Evolutionary conservation across 768 basidiomycete genomes (phyloP), one percentile per base, ranked within the genome.

Genomic region (Tulasnella sp.): DNA sequence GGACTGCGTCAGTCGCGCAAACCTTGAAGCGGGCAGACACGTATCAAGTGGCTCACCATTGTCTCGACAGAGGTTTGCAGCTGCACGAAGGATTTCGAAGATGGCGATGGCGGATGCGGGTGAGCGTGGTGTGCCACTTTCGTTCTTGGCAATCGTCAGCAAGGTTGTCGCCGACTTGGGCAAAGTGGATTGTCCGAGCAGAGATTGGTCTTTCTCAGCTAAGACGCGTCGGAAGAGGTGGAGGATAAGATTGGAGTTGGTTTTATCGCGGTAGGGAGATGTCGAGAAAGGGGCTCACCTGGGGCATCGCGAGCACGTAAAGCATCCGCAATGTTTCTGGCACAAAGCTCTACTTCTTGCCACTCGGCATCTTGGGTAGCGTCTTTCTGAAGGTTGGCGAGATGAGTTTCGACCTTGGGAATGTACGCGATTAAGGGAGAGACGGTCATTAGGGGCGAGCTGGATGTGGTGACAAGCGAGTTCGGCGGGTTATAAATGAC

Each of bases 61-160:
- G 66, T 91, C 86, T 70, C 87, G 81, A 68, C 85, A 88, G 15
- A 91, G 69, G 68, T 91, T 91, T 11, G 88, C 88, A 23, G 80
- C 80, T 12, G 88, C 80, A 57, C 88, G 77, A 53, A 91, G 75
- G 29, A 88, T 69, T 66, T 90, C 84, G 59, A 77, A 77, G 21
- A 81, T 72, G 8, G 77, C 75, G 7, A 75, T 64, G 49, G 78
- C 72, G 58, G 73, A 75, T n/a, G 68, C 60, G 27, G 55, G 41
- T 29, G 43, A 45, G 42, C 42, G 25, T 46, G 42, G 55, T 73
- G 69, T 53, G 66, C 69, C 4, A 79, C 78, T 43, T 74, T 71
- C 17, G 73, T 61, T 40, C 74, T 78, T 56, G 74, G 81, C 78
- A 39, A 73, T 69, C 34, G 74, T 73, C 25, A 88, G 68, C 17